Conservation (phyloP, 148 eudicot species). For the Polygonum maritimum region DNA sequence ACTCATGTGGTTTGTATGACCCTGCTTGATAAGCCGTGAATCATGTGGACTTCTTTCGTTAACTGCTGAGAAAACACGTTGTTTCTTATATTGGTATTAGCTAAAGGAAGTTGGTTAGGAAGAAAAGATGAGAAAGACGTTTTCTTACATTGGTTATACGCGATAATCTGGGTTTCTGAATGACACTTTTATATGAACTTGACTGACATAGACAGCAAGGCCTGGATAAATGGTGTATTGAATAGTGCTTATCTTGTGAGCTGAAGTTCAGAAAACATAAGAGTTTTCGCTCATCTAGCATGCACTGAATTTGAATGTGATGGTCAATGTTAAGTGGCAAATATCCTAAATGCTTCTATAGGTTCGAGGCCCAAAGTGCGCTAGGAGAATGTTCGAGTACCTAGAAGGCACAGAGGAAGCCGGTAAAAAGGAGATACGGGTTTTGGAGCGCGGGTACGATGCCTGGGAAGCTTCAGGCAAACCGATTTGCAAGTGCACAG, state of each 20-base stretch:
- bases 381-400: constrained; percentile 65
- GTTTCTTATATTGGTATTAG: not conserved
- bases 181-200: not conserved
- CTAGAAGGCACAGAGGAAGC: constrained; percentile 43
- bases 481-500: constrained; percentile 81
- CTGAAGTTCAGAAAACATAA: not conserved
- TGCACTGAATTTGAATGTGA: not conserved
- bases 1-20: not conserved
- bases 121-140: not conserved
- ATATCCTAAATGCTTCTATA: constrained; percentile 14
- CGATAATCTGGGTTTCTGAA: not conserved
- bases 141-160: not conserved
- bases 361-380: constrained; percentile 97
- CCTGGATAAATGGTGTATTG: not conserved
- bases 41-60: not conserved
- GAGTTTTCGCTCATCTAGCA: not conserved
- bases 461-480: constrained; percentile 96
- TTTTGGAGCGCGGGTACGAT: constrained; percentile 77
- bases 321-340: not conserved
- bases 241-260: not conserved
- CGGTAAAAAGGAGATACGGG: constrained; percentile 63
- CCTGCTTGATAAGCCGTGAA: not conserved
- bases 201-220: not conserved
- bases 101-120: not conserved
- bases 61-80: not conserved